Percentiles rank a stretch among this genome's conserved stretches.
phyloP scores from a whole-genome alignment of 73 alveolate species.

The Paramecium biaurelia region DNA sequence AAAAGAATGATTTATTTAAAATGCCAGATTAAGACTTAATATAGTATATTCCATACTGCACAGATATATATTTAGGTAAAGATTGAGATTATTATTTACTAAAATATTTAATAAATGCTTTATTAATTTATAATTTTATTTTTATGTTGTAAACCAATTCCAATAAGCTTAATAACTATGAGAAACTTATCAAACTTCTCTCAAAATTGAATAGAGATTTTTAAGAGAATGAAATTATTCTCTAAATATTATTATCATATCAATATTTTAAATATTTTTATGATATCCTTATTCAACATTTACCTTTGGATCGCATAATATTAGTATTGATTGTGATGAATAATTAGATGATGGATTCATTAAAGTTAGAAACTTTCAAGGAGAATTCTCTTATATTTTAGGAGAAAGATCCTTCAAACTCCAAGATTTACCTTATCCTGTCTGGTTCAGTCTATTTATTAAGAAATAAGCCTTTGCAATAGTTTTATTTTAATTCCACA shows the following conservation, averaged over 20 bases:
- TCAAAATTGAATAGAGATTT: neutral
- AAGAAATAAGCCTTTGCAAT: neutral
- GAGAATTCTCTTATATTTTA: neutral
- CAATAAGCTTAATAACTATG: neutral
- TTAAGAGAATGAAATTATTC: neutral
- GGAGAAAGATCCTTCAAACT: constrained; percentile 1
- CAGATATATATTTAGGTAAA: constrained; percentile 47
- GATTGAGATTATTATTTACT: neutral
- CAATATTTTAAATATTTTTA: neutral
- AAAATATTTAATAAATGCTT: neutral
- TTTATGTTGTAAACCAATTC: neutral
- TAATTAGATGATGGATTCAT: neutral
- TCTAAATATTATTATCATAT: neutral
- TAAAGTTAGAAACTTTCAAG: neutral
- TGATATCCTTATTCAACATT: neutral
- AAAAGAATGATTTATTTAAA: neutral
- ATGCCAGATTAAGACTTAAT: constrained; percentile 37
- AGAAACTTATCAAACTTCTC: neutral
- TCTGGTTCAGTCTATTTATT: neutral
- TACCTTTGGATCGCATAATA: neutral
- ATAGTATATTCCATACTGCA: constrained; percentile 21
- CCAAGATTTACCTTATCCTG: neutral
- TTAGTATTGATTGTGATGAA: neutral
- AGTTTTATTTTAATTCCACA: neutral
- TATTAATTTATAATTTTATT: neutral